A percentile compares a stretch with the other conserved stretches of the same genome.
Conservation (phyloP, 2,329 filamentous ascomycete genomes). For the Coleophoma crateriformis region DNA sequence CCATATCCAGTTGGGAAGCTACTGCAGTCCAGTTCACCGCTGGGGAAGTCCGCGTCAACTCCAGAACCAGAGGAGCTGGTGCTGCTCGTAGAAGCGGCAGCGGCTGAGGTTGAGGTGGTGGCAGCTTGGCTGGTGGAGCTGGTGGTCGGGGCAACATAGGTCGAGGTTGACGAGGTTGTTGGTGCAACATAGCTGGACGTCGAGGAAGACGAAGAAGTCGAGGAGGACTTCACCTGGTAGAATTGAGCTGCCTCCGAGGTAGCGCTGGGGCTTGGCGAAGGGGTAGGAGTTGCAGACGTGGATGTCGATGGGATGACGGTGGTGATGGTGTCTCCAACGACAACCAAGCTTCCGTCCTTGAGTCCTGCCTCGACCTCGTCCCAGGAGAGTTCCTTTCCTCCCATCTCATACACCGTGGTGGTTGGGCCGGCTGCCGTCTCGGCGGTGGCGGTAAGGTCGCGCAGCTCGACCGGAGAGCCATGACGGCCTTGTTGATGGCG, state of each 20-base stretch:
- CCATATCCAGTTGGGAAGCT: conserved; percentile 79
- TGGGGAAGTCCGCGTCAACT: conserved; percentile 65
- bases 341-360: conserved; percentile 61
- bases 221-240: conserved; percentile 5
- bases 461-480: conserved; percentile 37
- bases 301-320: conserved; percentile 39
- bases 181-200: conserved; percentile 28
- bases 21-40: conserved; percentile 64
- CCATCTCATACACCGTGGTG: conserved; percentile 66
- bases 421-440: conserved; percentile 50
- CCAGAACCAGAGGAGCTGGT: conserved; percentile 34
- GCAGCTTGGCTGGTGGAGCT: conserved; percentile 32
- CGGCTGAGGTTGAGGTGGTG: conserved; percentile 25
- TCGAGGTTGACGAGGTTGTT: conserved; percentile 30
- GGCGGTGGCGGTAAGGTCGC: conserved; percentile 24
- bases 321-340: conserved; percentile 48
- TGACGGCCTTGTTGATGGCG: conserved; percentile 50
- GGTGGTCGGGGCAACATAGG: conserved; percentile 17
- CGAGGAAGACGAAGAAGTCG: conserved; percentile 20
- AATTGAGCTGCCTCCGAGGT: conserved; percentile 6
- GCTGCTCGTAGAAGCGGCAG: conserved; percentile 15
- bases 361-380: conserved; percentile 68
- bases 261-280: conserved; percentile 2
- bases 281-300: conserved; percentile 17
- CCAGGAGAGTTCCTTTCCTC: conserved; percentile 53